Evolutionary conservation across 2,329 filamentous ascomycete species (phyloP).

Genomic region (Capronia coronata): DNA sequence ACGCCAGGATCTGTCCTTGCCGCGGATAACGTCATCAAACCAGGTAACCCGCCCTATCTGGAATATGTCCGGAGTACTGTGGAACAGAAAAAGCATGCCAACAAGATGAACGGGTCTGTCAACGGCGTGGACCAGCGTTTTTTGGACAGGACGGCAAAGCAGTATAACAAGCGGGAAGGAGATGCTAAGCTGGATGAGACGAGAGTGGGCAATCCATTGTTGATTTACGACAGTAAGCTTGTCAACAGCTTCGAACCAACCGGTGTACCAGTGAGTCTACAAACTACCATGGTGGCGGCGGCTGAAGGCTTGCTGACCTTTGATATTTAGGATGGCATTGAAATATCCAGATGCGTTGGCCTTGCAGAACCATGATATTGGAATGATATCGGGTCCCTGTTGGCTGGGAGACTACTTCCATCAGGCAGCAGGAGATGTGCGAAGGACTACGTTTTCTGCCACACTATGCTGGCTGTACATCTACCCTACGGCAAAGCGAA

Average conservation of each 20-base stretch:
- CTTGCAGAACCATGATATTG: conserved; percentile 22
- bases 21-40: conserved; percentile 35
- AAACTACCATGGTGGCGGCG: no score
- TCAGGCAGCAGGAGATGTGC: no score
- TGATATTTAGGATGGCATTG: conserved; percentile 62
- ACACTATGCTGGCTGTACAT: no score
- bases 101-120: conserved; percentile 4
- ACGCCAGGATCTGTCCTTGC: conserved; percentile 44
- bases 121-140: conserved; percentile 25
- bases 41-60: conserved; percentile 42
- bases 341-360: conserved; percentile 55
- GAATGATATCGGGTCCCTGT: neutral
- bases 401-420: no score
- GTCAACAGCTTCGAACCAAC: conserved; percentile 63
- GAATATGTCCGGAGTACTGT: conserved; percentile 50
- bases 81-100: conserved; percentile 48
- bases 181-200: conserved; percentile 28
- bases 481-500: no score
- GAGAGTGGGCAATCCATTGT: conserved; percentile 30
- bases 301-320: no score
- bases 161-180: conserved; percentile 27
- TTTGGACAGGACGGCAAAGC: conserved; percentile 26
- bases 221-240: conserved; percentile 59
- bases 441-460: no score
- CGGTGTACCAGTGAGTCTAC: conserved; percentile 47